These are phyloP conservation scores for Xerocomus potaroensis DNA, from an alignment of 768 basidiomycete genomes.

Conservation along the genomic window DNA sequence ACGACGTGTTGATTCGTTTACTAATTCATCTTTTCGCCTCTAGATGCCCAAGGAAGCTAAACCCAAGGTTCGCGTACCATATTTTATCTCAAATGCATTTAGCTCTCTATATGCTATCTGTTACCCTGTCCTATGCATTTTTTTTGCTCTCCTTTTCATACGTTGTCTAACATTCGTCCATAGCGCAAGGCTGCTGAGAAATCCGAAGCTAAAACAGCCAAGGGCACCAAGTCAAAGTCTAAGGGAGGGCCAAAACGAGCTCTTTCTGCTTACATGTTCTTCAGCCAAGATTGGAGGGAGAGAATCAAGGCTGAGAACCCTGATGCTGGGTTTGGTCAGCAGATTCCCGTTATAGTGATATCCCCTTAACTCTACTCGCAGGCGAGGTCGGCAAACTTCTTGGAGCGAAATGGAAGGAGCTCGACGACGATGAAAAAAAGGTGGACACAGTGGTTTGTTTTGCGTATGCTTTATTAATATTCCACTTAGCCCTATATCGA, in stretches of 20 bases:
- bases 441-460: slow-evolving; percentile 36
- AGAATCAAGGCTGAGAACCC: slow-evolving; percentile 96
- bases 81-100: slow-evolving; percentile 5
- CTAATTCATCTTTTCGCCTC: slow-evolving; percentile 32
- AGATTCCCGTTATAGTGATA: slow-evolving; percentile 14
- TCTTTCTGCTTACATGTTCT: slow-evolving; percentile 98
- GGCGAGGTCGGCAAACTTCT: slow-evolving; percentile 94
- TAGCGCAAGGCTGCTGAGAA: slow-evolving; percentile 78
- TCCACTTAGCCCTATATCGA: slow-evolving; percentile 75
- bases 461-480: slow-evolving; percentile 2
- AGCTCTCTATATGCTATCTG: slow-evolving; percentile 18
- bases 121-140: slow-evolving; percentile 4
- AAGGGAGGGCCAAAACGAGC: slow-evolving; percentile 72
- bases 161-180: slow-evolving; percentile 12
- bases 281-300: slow-evolving; percentile 93
- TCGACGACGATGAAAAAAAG: slow-evolving; percentile 89
- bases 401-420: slow-evolving; percentile 96
- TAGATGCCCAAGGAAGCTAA: slow-evolving; percentile 82
- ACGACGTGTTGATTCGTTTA: slow-evolving; percentile 38
- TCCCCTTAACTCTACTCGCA: slow-evolving; percentile 25
- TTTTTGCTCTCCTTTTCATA: slow-evolving; percentile 1
- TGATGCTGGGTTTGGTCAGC: slow-evolving; percentile 82
- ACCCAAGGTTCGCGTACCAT: slow-evolving; percentile 51
- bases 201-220: slow-evolving; percentile 46
- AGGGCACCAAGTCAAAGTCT: slow-evolving; percentile 75